Evolutionary conservation across 2,329 filamentous ascomycete species (phyloP).

Genomic region (Mycosphaerella arachidis): DNA sequence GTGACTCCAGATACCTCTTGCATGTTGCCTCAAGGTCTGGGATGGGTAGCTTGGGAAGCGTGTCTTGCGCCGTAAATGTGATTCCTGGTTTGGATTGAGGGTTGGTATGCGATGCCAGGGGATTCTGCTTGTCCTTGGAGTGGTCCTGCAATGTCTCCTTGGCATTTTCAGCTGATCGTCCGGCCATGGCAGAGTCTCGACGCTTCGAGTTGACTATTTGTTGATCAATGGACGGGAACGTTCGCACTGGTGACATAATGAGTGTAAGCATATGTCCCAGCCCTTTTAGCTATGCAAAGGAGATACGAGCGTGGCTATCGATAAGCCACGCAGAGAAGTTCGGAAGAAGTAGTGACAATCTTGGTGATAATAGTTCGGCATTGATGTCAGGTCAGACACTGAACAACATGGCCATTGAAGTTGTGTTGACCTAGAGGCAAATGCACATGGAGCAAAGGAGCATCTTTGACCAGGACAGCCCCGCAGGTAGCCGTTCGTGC

Average conservation of each 20-base stretch:
- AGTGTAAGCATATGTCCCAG: slow-evolving; percentile 46
- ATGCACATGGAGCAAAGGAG: slow-evolving; percentile 17
- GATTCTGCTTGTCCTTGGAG: slow-evolving; percentile 45
- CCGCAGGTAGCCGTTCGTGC: neutral
- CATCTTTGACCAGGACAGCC: neutral
- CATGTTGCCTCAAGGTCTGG: slow-evolving; percentile 77
- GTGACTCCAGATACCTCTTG: slow-evolving; percentile 70
- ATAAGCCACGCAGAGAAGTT: slow-evolving; percentile 80
- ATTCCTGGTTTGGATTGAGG: slow-evolving; percentile 63
- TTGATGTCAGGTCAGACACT: slow-evolving; percentile 36
- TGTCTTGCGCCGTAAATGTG: slow-evolving; percentile 85
- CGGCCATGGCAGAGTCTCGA: slow-evolving; percentile 36
- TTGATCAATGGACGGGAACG: slow-evolving; percentile 27
- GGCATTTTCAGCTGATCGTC: slow-evolving; percentile 47
- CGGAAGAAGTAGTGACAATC: slow-evolving; percentile 93
- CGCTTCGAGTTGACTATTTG: slow-evolving; percentile 16
- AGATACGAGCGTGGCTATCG: slow-evolving; percentile 73
- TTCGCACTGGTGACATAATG: slow-evolving; percentile 53
- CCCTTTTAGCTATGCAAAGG: slow-evolving; percentile 57
- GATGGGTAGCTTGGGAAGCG: slow-evolving; percentile 85
- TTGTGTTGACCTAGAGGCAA: neutral
- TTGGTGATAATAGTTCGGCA: slow-evolving; percentile 77
- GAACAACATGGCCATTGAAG: slow-evolving; percentile 4
- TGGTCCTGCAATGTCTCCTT: slow-evolving; percentile 51
- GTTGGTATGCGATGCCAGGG: slow-evolving; percentile 47